Evolutionary conservation across 352 stramenopile species (phyloP), one percentile per base, ranked within the genome.

Genomic region (Pythium folliculosum): DNA sequence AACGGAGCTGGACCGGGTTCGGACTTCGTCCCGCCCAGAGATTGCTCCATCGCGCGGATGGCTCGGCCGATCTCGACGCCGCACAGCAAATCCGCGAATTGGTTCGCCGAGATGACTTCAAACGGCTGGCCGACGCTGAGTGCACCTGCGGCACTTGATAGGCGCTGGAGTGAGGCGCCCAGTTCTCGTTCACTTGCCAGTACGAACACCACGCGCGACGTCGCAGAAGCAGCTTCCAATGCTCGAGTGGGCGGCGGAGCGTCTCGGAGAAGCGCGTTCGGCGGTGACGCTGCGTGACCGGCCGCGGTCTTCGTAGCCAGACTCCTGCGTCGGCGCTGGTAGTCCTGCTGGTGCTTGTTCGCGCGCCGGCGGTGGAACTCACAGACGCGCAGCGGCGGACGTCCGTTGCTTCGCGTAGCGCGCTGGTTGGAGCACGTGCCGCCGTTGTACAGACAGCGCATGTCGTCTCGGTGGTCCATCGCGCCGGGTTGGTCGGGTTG

Each of bases 371-470:
- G 27, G n/a, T 58, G 51, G 51, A 45, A 43, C n/a, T 58, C 51
- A 13, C 51, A 58, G 2, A 58, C 51, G 17, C 51, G 51, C 5
- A 58, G n/a, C 12, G 19, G 30, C 13, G 14, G 0, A 14, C 49
- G 49, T 1, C 30, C 51, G n/a, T 58, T 38, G 17, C 8, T 16
- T 8, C 51, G 51, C 17, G n/a, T 17, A 6, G 51, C 51, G 30
- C 51, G 51, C 16, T 23, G 38, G 27, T 58, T 47, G 27, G 27
- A 7, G 32, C 51, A 58, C n/a, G n/a, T 27, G 17, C 51, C 51
- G 32, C 51, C 30, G 51, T 58, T 58, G 51, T 58, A 58, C 51
- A 47, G 44, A 17, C 51, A 58, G 9, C 38, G 38, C 38, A 44
- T 14, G 8, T 44, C 9, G 38, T 44, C 38, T 4, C 6, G 38